phyloP scores from a whole-genome alignment of 768 basidiomycete species.

The Suillus placidus region DNA sequence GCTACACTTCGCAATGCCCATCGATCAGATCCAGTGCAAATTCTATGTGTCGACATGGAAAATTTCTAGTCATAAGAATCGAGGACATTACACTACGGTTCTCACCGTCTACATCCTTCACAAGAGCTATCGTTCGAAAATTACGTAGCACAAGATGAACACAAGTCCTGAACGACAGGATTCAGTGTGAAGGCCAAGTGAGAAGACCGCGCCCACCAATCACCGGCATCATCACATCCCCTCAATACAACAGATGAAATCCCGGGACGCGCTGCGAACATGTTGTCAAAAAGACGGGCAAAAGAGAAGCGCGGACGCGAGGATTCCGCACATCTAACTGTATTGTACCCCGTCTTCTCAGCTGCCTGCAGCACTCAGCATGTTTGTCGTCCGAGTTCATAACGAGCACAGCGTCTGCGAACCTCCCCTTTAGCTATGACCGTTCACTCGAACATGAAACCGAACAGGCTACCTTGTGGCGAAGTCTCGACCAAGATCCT shows the following conservation, averaged over 20 bases:
- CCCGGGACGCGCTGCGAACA: neutral
- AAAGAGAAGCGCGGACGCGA: neutral
- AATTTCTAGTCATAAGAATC: neutral
- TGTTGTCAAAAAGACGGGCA: neutral
- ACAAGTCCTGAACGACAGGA: neutral
- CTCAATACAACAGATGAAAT: conserved; percentile 1
- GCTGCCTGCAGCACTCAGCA: neutral
- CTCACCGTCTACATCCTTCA: neutral
- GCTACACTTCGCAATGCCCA: neutral
- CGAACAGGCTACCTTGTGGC: neutral
- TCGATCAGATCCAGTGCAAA: neutral
- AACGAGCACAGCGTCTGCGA: neutral
- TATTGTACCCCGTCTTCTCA: neutral
- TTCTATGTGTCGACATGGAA: neutral
- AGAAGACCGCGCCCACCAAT: conserved; percentile 5
- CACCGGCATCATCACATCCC: neutral
- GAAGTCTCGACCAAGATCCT: neutral
- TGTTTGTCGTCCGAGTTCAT: neutral
- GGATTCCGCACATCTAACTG: neutral
- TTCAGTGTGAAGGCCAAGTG: neutral
- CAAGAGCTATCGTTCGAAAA: neutral
- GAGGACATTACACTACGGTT: neutral
- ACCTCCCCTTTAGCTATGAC: neutral
- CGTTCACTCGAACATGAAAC: neutral
- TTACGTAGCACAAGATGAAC: neutral